Base-by-base conservation (phyloP, 2,329 filamentous ascomycete species). In the Elsinoe perseae region DNA sequence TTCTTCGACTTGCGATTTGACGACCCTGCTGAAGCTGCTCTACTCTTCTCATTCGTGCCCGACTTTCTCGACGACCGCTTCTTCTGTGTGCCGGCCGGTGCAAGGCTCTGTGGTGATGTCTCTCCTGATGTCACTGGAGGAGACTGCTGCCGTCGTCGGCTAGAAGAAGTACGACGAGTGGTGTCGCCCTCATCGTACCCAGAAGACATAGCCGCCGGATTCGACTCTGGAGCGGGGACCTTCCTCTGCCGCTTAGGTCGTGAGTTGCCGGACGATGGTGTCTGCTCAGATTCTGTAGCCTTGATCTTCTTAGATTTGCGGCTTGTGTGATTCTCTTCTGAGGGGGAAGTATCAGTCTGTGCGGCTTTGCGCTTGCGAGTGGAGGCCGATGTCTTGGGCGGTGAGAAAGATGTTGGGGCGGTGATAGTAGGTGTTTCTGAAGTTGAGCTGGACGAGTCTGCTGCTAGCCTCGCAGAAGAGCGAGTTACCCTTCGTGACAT, bases 401-500 rank as follows among this genome's bases (percentile, higher is more conserved):
- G 57, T 57, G 57, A 53, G 20, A 36, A 53, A 50, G 66, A 62
- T 52, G 65, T 59, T 63, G 65, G 62, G 61, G 68, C 62, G 64
- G 68, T 44, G 63, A 76, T 70, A 66, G 75, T 74, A 64, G 74
- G 75, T 74, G 76, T 65, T 58, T 65, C 66, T 28, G 64, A 62
- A 57, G 61, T 62, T 55, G 67, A 61, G 65, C 61, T 68, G 61
- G 82, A 70, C 62, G 70, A 69, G 68, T 78, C 79, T 74, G 88
- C 86, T 77, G 88, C 88, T 82, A 89, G 85, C 79, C 90, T 90
- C 77, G 91, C 87, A 73, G 91, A 86, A 68, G 91, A 93, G 79
- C 92, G 89, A 80, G 92, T 96, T 68, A 93, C 85, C 88, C 91
- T 96, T 82, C 84, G 78, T 83, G 88, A 89, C 90, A 95, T 96